Conservation (phyloP, 2,329 filamentous ascomycete genomes). For the Cercospora janseana region DNA sequence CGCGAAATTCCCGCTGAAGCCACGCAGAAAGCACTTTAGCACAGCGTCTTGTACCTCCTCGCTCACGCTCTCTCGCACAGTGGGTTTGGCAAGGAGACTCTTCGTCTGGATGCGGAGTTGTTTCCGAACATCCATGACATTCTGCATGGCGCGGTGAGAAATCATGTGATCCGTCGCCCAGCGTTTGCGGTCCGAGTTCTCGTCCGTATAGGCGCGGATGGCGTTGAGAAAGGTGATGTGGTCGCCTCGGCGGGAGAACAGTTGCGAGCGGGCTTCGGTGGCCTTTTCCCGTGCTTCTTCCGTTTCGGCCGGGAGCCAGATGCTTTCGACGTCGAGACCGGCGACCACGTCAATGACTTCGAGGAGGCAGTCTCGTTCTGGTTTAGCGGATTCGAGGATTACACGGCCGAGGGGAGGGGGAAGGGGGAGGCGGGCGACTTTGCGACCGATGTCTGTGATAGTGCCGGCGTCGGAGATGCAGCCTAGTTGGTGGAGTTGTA, state of each 20-base stretch:
- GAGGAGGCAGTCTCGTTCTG: slow-evolving; percentile 68
- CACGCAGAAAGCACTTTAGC: slow-evolving; percentile 57
- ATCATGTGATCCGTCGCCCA: slow-evolving; percentile 61
- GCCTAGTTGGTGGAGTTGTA: slow-evolving; percentile 75
- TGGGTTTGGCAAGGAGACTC: slow-evolving; percentile 43
- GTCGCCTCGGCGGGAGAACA: slow-evolving; percentile 61
- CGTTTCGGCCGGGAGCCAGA: slow-evolving; percentile 59
- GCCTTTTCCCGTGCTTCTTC: slow-evolving; percentile 62
- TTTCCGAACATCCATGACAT: slow-evolving; percentile 64
- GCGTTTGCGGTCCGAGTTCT: slow-evolving; percentile 57
- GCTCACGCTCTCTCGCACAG: slow-evolving; percentile 23
- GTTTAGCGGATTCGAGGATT: slow-evolving; percentile 71
- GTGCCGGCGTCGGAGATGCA: slow-evolving; percentile 69
- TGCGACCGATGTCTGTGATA: slow-evolving; percentile 71
- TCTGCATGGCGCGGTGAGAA: slow-evolving; percentile 63
- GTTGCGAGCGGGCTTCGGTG: slow-evolving; percentile 53
- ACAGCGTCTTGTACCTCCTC: slow-evolving; percentile 52
- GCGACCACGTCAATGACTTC: slow-evolving; percentile 84
- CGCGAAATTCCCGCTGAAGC: slow-evolving; percentile 61
- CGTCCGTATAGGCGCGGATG: slow-evolving; percentile 58
- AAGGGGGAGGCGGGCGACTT: slow-evolving; percentile 80
- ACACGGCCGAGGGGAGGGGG: slow-evolving; percentile 78
- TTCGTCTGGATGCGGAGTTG: slow-evolving; percentile 58
- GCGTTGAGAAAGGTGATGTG: slow-evolving; percentile 62
- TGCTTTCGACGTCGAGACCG: slow-evolving; percentile 62